Base-by-base conservation (phyloP, 2,329 filamentous ascomycete genomes). In the Stachybotrys elegans region DNA sequence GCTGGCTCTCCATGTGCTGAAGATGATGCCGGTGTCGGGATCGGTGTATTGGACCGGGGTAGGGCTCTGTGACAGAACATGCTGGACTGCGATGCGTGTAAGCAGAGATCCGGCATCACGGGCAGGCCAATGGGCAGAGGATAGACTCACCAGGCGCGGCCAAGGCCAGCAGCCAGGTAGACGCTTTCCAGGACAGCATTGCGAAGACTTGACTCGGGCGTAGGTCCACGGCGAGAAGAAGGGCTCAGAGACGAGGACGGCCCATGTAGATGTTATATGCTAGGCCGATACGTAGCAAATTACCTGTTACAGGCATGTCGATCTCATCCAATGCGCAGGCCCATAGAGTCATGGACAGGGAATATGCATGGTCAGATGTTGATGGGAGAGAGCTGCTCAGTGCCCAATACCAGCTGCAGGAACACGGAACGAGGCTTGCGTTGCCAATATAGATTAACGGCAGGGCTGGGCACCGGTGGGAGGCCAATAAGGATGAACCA, bases 1-100 rank as follows among this genome's bases (percentile, higher is more conserved):
- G 16, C 73, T 68, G 12, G 60, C n/a, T n/a, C n/a, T 65, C 57
- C 70, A 77, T 39, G 73, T 73, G 52, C 73, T 71, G 59, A 80
- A 79, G 22, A 59, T 63, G 51, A 80, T 79, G 17, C 73, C 73
- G 9, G 76, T 76, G 22, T 66, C 63, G 36, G 65, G 58, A 40
- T 76, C 71, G 11, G 63, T 70, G 52, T 69, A 75, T n/a, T 14
- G 36, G 19, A 16, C 29, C 8, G 38, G 38, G 22, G 5, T 17
- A 17, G 22, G 9, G 22, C 27, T 8, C 38, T 40, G 38, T 4
- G 38, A 22, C 8, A 17, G 29, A 19, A 19, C 38, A 40, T 40
- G 22, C 21, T 23, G 22, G 20, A 40, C 38, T 40, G 38, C 2
- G 13, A 22, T 6, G 6, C 21, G 16, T 31, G 31, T 34, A 12